phyloP scores from a whole-genome alignment of 2,329 filamentous ascomycete species.

The Rhexocercosporidium sp. region DNA sequence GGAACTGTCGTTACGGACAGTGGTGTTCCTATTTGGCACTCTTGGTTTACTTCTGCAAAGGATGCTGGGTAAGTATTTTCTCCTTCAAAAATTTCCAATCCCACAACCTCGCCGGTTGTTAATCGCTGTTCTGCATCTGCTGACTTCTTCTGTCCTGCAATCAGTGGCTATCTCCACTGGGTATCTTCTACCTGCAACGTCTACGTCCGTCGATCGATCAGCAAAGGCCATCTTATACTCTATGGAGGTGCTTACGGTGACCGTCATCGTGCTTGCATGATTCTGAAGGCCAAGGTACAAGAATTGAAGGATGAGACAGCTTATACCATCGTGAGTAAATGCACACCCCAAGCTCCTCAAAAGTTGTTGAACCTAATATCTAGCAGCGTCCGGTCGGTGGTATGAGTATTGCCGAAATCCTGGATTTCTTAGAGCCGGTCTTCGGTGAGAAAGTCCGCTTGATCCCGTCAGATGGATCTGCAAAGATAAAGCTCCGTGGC shows the following conservation, averaged over 20 bases:
- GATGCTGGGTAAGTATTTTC: not conserved
- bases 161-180: not conserved
- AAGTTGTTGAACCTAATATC: not conserved
- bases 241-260: not conserved
- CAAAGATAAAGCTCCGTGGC: not conserved
- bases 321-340: not conserved
- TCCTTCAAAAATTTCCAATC: not conserved
- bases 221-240: not conserved
- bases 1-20: not conserved
- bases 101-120: not conserved
- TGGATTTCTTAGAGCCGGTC: not conserved
- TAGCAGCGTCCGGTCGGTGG: not conserved
- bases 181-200: not conserved
- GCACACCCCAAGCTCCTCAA: too few relatives aligned
- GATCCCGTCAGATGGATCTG: not conserved
- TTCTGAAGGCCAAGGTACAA: not conserved
- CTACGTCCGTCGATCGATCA: not conserved
- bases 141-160: not conserved
- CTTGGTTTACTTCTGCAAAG: not conserved
- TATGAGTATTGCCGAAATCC: not conserved
- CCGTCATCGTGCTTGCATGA: not conserved
- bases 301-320: not conserved
- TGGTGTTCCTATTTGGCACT: not conserved
- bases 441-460: not conserved
- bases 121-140: not conserved